Evolutionary conservation across 2,329 filamentous ascomycete species (phyloP).

Genomic region (Hypoxylon sp.): DNA sequence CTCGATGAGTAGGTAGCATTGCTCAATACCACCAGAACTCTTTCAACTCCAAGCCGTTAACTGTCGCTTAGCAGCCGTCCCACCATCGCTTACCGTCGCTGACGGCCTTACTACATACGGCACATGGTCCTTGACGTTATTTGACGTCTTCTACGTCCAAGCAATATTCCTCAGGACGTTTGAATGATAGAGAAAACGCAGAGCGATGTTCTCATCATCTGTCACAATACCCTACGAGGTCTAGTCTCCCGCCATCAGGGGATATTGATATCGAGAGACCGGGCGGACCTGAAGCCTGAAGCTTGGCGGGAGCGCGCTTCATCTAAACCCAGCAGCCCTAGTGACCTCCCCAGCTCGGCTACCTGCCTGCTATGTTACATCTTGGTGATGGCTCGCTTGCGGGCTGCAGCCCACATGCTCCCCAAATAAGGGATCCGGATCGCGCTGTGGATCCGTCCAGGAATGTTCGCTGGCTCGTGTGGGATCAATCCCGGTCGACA

Average conservation of each 20-base stretch:
- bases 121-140: not conserved
- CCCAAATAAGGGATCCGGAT: slow-evolving; percentile 28
- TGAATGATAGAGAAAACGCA: not conserved
- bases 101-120: slow-evolving; percentile 2
- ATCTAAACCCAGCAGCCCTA: too few relatives aligned
- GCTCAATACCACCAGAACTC: slow-evolving; percentile 9
- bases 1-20: slow-evolving; percentile 26
- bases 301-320: slow-evolving; percentile 5
- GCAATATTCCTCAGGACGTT: not conserved
- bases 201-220: not conserved
- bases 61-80: slow-evolving; percentile 20
- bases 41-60: slow-evolving; percentile 12
- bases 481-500: slow-evolving; percentile 31
- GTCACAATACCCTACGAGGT: not conserved
- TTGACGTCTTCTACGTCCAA: not conserved
- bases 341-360: too few relatives aligned
- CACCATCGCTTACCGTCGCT: slow-evolving; percentile 25
- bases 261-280: not conserved
- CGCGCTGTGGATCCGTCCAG: slow-evolving; percentile 21
- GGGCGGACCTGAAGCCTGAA: too few relatives aligned
- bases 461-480: slow-evolving; percentile 27
- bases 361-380: too few relatives aligned
- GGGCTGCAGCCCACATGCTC: slow-evolving; percentile 16
- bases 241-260: not conserved
- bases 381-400: slow-evolving; percentile 20